phyloP scores from a whole-genome alignment of 352 stramenopile species.

The Globisporangium viniferum region DNA sequence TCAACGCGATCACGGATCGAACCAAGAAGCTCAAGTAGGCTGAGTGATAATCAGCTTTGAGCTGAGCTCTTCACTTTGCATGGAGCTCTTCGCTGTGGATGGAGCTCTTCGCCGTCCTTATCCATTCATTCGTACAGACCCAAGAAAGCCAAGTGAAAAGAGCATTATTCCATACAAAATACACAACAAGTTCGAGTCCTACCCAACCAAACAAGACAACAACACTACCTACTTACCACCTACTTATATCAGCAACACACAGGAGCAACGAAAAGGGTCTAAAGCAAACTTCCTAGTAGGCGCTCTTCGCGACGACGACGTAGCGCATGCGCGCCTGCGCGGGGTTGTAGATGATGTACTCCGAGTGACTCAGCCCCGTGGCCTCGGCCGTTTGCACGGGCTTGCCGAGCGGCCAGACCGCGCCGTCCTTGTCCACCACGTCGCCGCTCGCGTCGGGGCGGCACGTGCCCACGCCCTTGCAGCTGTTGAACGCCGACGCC shows the following conservation, averaged over 20 bases:
- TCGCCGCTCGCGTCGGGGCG: conserved; percentile 49
- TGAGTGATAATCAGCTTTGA: no score
- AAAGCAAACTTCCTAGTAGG: conserved; percentile 25
- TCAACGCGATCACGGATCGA: conserved; percentile 87
- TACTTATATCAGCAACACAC: background rate
- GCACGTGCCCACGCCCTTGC: conserved; percentile 64
- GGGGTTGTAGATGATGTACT: conserved; percentile 87
- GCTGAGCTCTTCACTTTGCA: no score
- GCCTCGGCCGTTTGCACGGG: conserved; percentile 46
- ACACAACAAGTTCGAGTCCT: conserved; percentile 6
- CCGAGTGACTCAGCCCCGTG: conserved; percentile 64
- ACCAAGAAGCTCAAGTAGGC: conserved; percentile 56
- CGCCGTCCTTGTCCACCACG: conserved; percentile 49
- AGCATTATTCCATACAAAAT: conserved; percentile 8
- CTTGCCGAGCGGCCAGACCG: conserved; percentile 67
- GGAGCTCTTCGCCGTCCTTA: background rate
- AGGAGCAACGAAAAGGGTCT: conserved; percentile 9
- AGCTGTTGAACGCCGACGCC: conserved; percentile 45
- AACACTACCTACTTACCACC: background rate
- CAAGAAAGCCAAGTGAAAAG: background rate
- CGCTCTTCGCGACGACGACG: conserved; percentile 55
- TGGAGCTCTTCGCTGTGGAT: background rate
- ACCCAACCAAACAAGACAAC: background rate
- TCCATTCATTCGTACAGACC: background rate
- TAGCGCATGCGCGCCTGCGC: conserved; percentile 80